These are phyloP conservation scores for Polychytrium aggregatum DNA, from an alignment of 192 early-diverging fungal genomes.

Conservation along the genomic window DNA sequence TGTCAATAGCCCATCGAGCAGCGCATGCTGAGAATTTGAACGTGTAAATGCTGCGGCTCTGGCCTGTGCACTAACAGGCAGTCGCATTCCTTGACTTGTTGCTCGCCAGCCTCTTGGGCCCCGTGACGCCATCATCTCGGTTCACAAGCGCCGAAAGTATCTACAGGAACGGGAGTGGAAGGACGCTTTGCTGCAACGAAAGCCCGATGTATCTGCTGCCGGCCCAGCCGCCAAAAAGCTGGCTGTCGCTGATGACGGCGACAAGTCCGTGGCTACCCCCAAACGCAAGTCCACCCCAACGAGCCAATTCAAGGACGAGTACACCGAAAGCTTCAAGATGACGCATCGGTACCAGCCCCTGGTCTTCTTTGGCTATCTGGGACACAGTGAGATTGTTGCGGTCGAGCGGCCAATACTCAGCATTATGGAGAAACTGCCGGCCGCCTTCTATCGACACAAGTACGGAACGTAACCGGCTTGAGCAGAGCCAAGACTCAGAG, in stretches of 20 bases:
- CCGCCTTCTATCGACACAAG: conserved; percentile 70
- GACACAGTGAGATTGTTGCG: conserved; percentile 61
- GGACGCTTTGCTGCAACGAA: too few species aligned
- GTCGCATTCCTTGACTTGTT: not conserved
- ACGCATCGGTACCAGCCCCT: conserved; percentile 73
- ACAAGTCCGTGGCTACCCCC: too few species aligned
- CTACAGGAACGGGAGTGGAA: not conserved
- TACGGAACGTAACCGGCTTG: conserved; percentile 60
- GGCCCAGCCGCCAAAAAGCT: conserved; percentile 1
- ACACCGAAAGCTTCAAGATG: conserved; percentile 37
- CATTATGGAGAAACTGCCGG: conserved; percentile 65
- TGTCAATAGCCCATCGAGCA: not conserved
- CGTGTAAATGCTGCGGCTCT: too few species aligned
- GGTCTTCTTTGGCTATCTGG: conserved; percentile 68
- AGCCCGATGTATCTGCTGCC: too few species aligned
- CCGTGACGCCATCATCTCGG: too few species aligned
- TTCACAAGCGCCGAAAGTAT: too few species aligned
- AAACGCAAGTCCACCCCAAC: conserved; percentile 12
- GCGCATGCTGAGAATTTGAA: not conserved
- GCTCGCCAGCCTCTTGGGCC: too few species aligned
- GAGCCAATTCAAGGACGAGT: not conserved
- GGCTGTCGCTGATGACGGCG: conserved; percentile 1
- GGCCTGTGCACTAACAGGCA: not conserved
- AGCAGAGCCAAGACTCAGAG: too few species aligned
- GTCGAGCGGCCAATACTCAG: conserved; percentile 80